phyloP scores from a whole-genome alignment of 768 basidiomycete species.

The Cytidiella melzeri region DNA sequence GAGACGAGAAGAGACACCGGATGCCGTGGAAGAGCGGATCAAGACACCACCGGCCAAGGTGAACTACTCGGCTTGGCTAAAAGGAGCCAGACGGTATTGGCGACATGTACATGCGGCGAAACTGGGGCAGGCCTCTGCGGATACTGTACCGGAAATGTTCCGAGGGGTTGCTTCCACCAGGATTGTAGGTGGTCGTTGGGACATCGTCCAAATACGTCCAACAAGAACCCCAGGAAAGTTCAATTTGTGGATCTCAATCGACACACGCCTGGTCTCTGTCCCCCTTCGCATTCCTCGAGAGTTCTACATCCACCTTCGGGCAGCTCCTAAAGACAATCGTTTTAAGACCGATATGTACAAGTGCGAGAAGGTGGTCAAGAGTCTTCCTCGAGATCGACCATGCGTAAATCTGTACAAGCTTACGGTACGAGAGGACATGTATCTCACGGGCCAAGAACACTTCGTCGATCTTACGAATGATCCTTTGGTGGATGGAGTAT shows the following conservation, averaged over 20 bases:
- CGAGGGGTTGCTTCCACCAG: constrained; percentile 31
- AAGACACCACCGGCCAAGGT: constrained; percentile 53
- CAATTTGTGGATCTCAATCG: constrained; percentile 81
- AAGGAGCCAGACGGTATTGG: constrained; percentile 76
- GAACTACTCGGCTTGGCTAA: constrained; percentile 75
- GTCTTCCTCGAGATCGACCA: constrained; percentile 72
- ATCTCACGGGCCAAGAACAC: constrained; percentile 79
- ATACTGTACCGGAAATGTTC: constrained; percentile 70
- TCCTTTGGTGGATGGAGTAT: constrained; percentile 92
- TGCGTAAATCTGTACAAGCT: constrained; percentile 80
- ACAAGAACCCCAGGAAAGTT: constrained; percentile 77
- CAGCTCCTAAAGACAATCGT: constrained; percentile 51
- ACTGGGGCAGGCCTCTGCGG: constrained; percentile 29
- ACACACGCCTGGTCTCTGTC: constrained; percentile 71
- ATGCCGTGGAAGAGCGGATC: constrained; percentile 21
- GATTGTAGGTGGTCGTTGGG: constrained; percentile 71
- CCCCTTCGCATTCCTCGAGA: constrained; percentile 84
- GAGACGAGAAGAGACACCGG: constrained; percentile 36
- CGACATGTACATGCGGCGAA: constrained; percentile 47
- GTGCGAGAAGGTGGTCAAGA: constrained; percentile 66
- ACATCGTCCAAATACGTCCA: constrained; percentile 83
- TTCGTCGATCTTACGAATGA: constrained; percentile 92
- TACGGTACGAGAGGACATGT: constrained; percentile 76
- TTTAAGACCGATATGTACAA: constrained; percentile 69
- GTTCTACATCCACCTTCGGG: constrained; percentile 89